Conservation (phyloP, 148 eudicot species). For the Bassia scoparia region DNA sequence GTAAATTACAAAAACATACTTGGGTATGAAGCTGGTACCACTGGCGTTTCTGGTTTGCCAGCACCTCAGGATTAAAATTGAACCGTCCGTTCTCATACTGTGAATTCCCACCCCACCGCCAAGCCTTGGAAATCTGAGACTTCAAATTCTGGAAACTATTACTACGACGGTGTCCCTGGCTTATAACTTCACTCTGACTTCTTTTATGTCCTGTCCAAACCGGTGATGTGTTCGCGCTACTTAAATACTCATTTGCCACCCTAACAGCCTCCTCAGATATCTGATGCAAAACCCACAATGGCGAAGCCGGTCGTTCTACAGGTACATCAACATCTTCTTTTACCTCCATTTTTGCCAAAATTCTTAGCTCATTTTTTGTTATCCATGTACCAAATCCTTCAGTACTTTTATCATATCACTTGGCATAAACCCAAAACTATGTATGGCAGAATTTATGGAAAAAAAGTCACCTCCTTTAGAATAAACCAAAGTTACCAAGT, state of each 20-base stretch:
- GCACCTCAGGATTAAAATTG: constrained; percentile 75
- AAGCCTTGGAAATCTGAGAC: constrained; percentile 68
- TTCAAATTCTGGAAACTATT: constrained; percentile 60
- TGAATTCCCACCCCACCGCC: constrained; percentile 60
- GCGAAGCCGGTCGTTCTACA: constrained; percentile 50
- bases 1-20: constrained; percentile 41
- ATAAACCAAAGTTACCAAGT: constrained; percentile 6
- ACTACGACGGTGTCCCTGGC: constrained; percentile 32
- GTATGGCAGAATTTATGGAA: not conserved
- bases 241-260: constrained; percentile 53
- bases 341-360: constrained; percentile 39
- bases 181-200: constrained; percentile 54
- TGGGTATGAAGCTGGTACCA: constrained; percentile 79
- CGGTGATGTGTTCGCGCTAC: constrained; percentile 39
- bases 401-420: constrained; percentile 1
- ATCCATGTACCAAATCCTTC: constrained; percentile 19
- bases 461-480: not conserved
- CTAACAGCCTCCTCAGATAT: constrained; percentile 68
- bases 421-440: constrained; percentile 24
- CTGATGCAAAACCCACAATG: constrained; percentile 52
- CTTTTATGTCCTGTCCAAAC: constrained; percentile 48
- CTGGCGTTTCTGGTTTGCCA: constrained; percentile 94
- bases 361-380: constrained; percentile 25
- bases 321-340: constrained; percentile 39
- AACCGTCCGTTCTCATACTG: constrained; percentile 43